Base-by-base conservation (phyloP, 2,329 filamentous ascomycete genomes). In the Pseudomassariella vexata region DNA sequence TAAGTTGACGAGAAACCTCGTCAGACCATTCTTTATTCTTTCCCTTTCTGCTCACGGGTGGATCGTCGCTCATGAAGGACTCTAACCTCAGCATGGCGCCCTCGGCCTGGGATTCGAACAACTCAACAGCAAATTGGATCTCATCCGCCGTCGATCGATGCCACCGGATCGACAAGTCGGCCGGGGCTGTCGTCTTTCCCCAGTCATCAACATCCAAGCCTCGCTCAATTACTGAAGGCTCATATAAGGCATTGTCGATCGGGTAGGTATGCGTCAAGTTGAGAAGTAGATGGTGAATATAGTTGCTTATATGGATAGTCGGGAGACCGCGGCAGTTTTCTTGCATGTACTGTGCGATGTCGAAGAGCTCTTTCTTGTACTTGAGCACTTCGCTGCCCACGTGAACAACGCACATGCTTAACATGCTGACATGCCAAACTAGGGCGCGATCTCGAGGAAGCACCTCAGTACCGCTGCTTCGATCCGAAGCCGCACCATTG, bases 1-100 rank as follows among this genome's bases (percentile, higher is more conserved):
- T 85, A 35, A 98, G 71, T 44, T 95, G 87, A 34, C 92, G 72
- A 2, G 88, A 90, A 18, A 96, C 82, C 55, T 98, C 94, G 55
- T 98, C 92, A 0, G 90, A 95, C 92, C 92, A 98, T 49, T 95
- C 90, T 59, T 96, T 98, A 46, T 94, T 94, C 55, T 90, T 95
- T 22, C 92, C 92, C 45, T 89, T 90, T 35, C 90, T 77, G 57
- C 88, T 94, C 32, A 96, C 82, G 3, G 79, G 82, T 2, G 88
- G 82, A 21, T 82, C 75, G 27, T 86, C 80, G 40, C 85, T 81
- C 51, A 87, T 94, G n/a, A 98, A 70, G 6, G 81, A 75, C 40
- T 77, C 75, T 9, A 98, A 63, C 39, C 86, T 79, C 36, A 79
- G 67, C 38, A 90, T 73, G 2, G 90, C 89, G 24, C 76, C 79